Evolutionary conservation across 768 basidiomycete genomes (phyloP).

Genomic region (Collybia sordida): DNA sequence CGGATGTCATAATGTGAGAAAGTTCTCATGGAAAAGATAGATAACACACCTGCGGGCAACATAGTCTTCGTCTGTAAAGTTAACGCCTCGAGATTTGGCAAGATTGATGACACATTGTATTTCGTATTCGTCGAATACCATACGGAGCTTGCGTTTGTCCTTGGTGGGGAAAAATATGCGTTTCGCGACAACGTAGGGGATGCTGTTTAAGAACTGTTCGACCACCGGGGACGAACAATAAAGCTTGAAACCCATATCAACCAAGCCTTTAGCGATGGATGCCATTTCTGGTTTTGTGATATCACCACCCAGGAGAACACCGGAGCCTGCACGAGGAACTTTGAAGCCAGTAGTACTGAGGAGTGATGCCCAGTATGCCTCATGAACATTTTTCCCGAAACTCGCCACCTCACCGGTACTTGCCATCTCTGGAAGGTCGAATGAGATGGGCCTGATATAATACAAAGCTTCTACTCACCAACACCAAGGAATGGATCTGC

Average conservation of each 20-base stretch:
- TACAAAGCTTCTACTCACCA: slow-evolving; percentile 48
- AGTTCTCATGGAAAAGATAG: not conserved
- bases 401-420: slow-evolving; percentile 97
- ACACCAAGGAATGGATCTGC: slow-evolving; percentile 97
- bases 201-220: slow-evolving; percentile 76
- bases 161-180: slow-evolving; percentile 95
- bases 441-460: not conserved
- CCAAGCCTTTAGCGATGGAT: slow-evolving; percentile 74
- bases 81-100: slow-evolving; percentile 72
- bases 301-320: slow-evolving; percentile 93
- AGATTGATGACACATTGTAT: slow-evolving; percentile 96
- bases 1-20: slow-evolving; percentile 1
- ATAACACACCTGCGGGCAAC: slow-evolving; percentile 80
- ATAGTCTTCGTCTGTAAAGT: slow-evolving; percentile 90
- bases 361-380: slow-evolving; percentile 96
- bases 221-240: slow-evolving; percentile 83
- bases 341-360: slow-evolving; percentile 96
- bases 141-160: slow-evolving; percentile 92
- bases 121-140: slow-evolving; percentile 92
- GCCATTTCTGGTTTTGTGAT: slow-evolving; percentile 84
- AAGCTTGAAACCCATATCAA: slow-evolving; percentile 91
- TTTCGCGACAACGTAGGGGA: slow-evolving; percentile 78
- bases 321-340: slow-evolving; percentile 78
- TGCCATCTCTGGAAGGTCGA: slow-evolving; percentile 76
- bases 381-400: slow-evolving; percentile 90